Base-by-base conservation (phyloP, 768 basidiomycete genomes). In the Tricholomella constricta region DNA sequence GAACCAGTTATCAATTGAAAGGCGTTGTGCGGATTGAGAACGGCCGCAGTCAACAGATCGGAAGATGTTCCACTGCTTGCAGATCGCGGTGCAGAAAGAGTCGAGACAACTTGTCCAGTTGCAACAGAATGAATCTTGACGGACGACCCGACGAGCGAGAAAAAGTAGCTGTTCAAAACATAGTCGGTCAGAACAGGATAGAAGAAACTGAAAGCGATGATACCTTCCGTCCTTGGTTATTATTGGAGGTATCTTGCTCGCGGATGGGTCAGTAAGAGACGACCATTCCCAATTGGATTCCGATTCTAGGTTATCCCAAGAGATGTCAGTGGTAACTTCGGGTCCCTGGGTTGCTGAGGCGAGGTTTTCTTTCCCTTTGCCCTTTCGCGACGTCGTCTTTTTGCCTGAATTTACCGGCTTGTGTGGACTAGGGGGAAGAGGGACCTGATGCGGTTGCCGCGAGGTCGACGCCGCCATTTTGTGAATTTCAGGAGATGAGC, bases 181-280 rank as follows among this genome's bases (percentile, higher is more conserved):
- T 41, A 32, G 50, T 34, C 43, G 51, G 27, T 23, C 12, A 36
- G 41, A 41, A 46, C 41, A 37, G 15, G 9, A 45, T 34, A 42
- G 27, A 29, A 51, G 52, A 23, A 14, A 35, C 40, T 58, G 40
- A 47, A 6, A 37, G 22, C 46, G 11, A 19, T 48, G 37, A 54
- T 65, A 94, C 94, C 85, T 86, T 71, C 91, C 91, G 70, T 98
- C 94, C 68, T 80, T 88, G 25, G 93, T 92, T 69, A 94, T 94
- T 57, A 94, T 72, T 32, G 91, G 87, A 5, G 90, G 81, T 34
- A 79, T 78, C 56, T 73, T 79, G 59, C 80, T 88, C 38, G 81
- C 78, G 47, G 78, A 78, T 9, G 84, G 77, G 69, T 91, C 88
- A 34, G 89, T 83, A 52, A 94, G 74, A 43, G 82, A 78, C 51